Evolutionary conservation across 129 eudicot genomes (phyloP).

Genomic region (sunflower (Helianthus annuus)): HanXRQr2.0-SUNRISE NC_035437.2:72235778-72236277

Average conservation of each 20-base stretch:
- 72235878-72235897: conserved; percentile 46
- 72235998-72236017: conserved; percentile 94
- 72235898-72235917: neutral
- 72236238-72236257: conserved; percentile 92
- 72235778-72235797: conserved; percentile 90
- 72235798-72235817: conserved; percentile 85
- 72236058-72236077: conserved; percentile 91
- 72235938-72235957: conserved; percentile 25
- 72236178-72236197: conserved; percentile 94
- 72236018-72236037: conserved; percentile 97
- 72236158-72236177: conserved; percentile 40
- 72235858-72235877: conserved; percentile 89
- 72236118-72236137: neutral
- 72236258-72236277: conserved; percentile 99
- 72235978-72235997: conserved; percentile 93
- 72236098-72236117: conserved; percentile 83
- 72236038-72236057: conserved; percentile 95
- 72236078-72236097: conserved; percentile 85
- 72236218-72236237: conserved; percentile 81
- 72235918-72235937: conserved; percentile 1
- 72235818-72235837: conserved; percentile 87
- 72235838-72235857: conserved; percentile 87
- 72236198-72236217: conserved; percentile 77
- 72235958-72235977: conserved; percentile 93
- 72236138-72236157: conserved; percentile 14